A percentile compares a stretch with the other conserved stretches of the same genome.
phyloP scores from a whole-genome alignment of 495 filamentous ascomycete species.

The Apodospora peruviana region DNA sequence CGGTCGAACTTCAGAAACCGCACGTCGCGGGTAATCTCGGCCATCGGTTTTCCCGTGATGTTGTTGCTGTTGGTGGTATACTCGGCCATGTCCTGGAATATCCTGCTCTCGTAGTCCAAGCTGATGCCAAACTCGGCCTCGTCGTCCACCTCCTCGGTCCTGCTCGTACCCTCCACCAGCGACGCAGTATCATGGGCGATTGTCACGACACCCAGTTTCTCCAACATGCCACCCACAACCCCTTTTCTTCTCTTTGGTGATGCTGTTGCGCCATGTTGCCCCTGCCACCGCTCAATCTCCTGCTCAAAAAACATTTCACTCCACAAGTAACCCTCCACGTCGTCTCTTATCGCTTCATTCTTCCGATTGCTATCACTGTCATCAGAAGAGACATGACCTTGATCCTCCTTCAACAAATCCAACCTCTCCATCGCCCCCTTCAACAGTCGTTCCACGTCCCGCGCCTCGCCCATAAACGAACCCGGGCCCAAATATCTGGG shows the following conservation, averaged over 20 bases:
- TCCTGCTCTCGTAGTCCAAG: slow-evolving; percentile 12
- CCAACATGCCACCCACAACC: neutral
- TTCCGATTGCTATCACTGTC: neutral
- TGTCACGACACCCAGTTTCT: no score
- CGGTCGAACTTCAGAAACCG: slow-evolving; percentile 2
- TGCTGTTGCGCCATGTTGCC: neutral
- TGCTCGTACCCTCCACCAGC: neutral
- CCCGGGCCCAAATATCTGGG: neutral
- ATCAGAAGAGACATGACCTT: no score
- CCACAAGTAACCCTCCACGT: neutral
- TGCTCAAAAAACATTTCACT: neutral
- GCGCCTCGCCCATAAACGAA: slow-evolving; percentile 2
- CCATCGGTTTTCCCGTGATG: neutral
- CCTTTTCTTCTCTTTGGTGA: neutral
- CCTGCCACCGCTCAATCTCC: neutral
- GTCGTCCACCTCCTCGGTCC: no score
- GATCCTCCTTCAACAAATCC: neutral
- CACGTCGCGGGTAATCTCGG: slow-evolving; percentile 1
- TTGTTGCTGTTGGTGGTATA: neutral
- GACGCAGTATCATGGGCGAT: neutral
- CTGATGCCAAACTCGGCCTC: slow-evolving; percentile 4
- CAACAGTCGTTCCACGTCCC: neutral
- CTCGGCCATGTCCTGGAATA: slow-evolving; percentile 7
- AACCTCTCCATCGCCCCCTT: neutral
- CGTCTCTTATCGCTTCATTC: neutral